A percentile compares a stretch with the other conserved stretches of the same genome.
Evolutionary conservation across 2,329 filamentous ascomycete species (phyloP).

Genomic region (Rutstroemia sp.): DNA sequence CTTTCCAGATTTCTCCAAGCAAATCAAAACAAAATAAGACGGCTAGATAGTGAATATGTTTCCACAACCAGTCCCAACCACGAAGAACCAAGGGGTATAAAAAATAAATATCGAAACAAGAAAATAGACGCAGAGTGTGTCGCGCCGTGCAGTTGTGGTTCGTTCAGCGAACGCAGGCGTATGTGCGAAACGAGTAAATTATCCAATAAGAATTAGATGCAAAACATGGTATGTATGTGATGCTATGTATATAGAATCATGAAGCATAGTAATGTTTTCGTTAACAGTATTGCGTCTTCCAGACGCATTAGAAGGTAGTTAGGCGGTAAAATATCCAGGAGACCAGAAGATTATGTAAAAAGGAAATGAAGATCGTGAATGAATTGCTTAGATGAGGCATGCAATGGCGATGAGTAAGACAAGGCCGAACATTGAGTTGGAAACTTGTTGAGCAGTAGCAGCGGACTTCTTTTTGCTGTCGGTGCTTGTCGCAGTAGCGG

Average conservation of each 20-base stretch:
- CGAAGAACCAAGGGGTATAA: not conserved
- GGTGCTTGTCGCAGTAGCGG: not conserved
- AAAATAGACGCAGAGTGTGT: not conserved
- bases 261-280: not conserved
- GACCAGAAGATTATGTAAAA: not conserved
- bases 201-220: not conserved
- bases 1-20: not conserved
- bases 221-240: slow-evolving; percentile 2
- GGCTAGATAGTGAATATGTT: not conserved
- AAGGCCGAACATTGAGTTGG: slow-evolving; percentile 4
- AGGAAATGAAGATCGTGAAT: not conserved
- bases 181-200: not conserved
- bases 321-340: not conserved
- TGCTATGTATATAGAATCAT: not conserved
- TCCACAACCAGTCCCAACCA: not conserved
- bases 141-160: not conserved
- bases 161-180: not conserved
- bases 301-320: slow-evolving; percentile 10
- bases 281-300: slow-evolving; percentile 6
- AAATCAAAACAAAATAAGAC: not conserved
- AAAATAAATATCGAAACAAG: not conserved
- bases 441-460: not conserved
- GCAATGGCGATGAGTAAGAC: slow-evolving; percentile 1
- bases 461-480: slow-evolving; percentile 1
- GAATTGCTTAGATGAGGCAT: not conserved